A percentile compares a stretch with the other conserved stretches of the same genome.
Evolutionary conservation across 495 filamentous ascomycete genomes (phyloP).

Genomic region (Annulohypoxylon maeteangense): DNA sequence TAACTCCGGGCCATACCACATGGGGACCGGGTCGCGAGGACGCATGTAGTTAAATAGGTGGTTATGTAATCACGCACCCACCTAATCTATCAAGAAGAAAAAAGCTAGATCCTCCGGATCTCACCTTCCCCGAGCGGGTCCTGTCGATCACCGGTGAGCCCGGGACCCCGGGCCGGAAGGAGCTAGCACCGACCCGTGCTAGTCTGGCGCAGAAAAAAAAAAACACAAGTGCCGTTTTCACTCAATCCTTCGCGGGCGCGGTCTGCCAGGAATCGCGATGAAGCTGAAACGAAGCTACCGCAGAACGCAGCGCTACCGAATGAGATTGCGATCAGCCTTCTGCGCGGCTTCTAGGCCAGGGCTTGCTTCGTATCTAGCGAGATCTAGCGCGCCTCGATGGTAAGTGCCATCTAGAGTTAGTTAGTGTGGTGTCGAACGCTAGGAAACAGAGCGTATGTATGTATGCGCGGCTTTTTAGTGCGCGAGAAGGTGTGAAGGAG

Average conservation of each 20-base stretch:
- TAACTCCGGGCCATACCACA: neutral
- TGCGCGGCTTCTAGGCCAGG: neutral
- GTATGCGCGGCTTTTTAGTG: neutral
- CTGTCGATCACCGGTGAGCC: constrained; percentile 2
- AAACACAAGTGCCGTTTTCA: neutral
- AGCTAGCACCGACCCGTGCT: neutral
- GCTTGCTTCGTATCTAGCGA: neutral
- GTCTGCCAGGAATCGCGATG: neutral
- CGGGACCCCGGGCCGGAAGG: constrained; percentile 4
- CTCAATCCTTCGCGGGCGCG: neutral
- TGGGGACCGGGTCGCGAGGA: neutral
- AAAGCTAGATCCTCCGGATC: neutral
- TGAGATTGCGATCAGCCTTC: neutral
- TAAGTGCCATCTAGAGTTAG: neutral
- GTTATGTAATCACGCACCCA: neutral
- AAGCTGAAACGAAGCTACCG: neutral
- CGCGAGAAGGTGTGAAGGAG: neutral
- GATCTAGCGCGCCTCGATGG: neutral
- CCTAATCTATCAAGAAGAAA: neutral
- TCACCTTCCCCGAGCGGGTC: neutral
- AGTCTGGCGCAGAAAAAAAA: neutral
- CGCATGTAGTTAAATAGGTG: neutral
- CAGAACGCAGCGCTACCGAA: neutral
- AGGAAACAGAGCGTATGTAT: neutral
- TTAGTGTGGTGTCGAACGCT: neutral